phyloP scores from a whole-genome alignment of 805 yeast genomes.

The Candida ovalis region DNA sequence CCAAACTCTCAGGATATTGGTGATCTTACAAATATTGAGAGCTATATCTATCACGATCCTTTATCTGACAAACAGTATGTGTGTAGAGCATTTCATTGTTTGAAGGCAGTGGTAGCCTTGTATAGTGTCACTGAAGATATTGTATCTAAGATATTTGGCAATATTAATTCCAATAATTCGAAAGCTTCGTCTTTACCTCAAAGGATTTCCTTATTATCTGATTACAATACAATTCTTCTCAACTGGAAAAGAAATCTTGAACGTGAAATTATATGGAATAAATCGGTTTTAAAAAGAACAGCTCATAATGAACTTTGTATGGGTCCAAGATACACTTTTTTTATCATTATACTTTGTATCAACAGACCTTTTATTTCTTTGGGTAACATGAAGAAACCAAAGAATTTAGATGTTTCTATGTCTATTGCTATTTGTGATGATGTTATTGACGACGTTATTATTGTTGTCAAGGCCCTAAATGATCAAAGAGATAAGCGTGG shows the following conservation, averaged over 20 bases:
- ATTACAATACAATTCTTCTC: constrained; percentile 47
- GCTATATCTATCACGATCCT: constrained; percentile 39
- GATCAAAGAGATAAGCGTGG: constrained; percentile 32
- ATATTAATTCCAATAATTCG: background rate
- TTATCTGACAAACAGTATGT: constrained; percentile 18
- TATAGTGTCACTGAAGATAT: constrained; percentile 43
- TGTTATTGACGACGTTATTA: constrained; percentile 41
- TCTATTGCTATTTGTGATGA: constrained; percentile 31
- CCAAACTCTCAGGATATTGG: constrained; percentile 57
- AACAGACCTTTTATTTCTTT: constrained; percentile 46
- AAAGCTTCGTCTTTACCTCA: background rate
- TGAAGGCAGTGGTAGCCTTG: constrained; percentile 38
- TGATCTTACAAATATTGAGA: constrained; percentile 54
- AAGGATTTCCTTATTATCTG: constrained; percentile 14
- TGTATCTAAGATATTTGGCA: constrained; percentile 36
- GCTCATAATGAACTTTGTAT: constrained; percentile 53
- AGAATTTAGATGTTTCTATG: constrained; percentile 2
- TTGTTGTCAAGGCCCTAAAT: constrained; percentile 36
- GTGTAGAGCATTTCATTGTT: constrained; percentile 37
- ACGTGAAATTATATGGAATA: constrained; percentile 47
- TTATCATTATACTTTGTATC: constrained; percentile 49
- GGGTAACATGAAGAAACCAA: constrained; percentile 10
- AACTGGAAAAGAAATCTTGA: constrained; percentile 51
- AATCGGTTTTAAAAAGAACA: constrained; percentile 35
- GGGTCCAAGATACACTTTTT: constrained; percentile 52